Percentiles rank a stretch among this genome's conserved stretches.
phyloP scores from a whole-genome alignment of 371 early-diverging fungal species.

The Syncephalis fuscata region DNA sequence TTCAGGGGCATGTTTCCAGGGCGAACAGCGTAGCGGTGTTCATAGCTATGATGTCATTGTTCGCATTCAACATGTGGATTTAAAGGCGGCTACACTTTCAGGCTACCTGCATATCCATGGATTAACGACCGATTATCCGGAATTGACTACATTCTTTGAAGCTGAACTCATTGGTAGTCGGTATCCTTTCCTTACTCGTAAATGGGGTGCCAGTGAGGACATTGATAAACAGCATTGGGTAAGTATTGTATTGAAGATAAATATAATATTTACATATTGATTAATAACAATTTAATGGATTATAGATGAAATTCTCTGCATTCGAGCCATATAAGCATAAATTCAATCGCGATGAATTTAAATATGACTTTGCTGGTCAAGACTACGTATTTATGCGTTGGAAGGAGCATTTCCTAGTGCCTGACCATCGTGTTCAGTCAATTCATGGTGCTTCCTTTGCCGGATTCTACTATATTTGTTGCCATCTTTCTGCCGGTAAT shows the following conservation, averaged over 20 bases:
- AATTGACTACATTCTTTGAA: conserved; percentile 69
- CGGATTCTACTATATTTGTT: conserved; percentile 91
- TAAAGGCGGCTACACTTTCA: conserved; percentile 46
- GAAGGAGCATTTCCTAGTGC: conserved; percentile 93
- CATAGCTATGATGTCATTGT: conserved; percentile 55
- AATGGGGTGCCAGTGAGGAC: conserved; percentile 69
- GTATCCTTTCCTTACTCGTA: conserved; percentile 60
- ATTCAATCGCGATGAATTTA: conserved; percentile 51
- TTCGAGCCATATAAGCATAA: conserved; percentile 34
- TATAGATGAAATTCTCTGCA: conserved; percentile 33
- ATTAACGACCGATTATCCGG: conserved; percentile 61
- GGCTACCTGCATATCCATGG: conserved; percentile 71
- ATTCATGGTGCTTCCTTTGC: conserved; percentile 87
- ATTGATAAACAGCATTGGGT: conserved; percentile 74
- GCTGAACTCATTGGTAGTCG: conserved; percentile 68
- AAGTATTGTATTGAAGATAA: conserved; percentile 5
- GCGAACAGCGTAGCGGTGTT: conserved; percentile 47
- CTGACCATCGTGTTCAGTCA: conserved; percentile 73
- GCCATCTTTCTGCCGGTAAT: conserved; percentile 49
- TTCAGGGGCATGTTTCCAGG: conserved; percentile 46
- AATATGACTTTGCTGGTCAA: conserved; percentile 43
- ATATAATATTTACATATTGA: not conserved
- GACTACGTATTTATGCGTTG: conserved; percentile 90
- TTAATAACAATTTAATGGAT: too few species aligned
- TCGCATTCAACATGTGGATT: conserved; percentile 68